phyloP scores from a whole-genome alignment of 2,329 filamentous ascomycete genomes.

The Cryoendolithus antarcticus region DNA sequence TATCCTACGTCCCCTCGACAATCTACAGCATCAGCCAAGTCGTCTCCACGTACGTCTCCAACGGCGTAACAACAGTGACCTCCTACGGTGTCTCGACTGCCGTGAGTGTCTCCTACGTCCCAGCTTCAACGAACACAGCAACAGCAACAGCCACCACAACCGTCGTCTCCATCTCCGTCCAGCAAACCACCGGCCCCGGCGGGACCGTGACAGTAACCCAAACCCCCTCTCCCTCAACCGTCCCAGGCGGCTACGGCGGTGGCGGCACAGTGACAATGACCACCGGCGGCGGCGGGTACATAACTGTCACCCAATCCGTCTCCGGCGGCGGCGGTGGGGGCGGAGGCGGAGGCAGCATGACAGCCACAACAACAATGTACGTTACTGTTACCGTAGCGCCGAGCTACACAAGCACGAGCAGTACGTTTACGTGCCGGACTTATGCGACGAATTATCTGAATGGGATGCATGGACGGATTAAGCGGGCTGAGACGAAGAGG shows the following conservation, averaged over 20 bases:
- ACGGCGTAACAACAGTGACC: constrained; percentile 13
- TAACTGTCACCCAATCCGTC: constrained; percentile 10
- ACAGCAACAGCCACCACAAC: constrained; percentile 14
- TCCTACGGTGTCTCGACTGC: constrained; percentile 18
- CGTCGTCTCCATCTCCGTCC: constrained; percentile 8
- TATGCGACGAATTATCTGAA: constrained; percentile 19
- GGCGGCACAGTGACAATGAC: constrained; percentile 10
- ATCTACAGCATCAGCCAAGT: constrained; percentile 15
- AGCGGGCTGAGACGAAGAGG: constrained; percentile 8
- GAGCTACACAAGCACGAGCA: constrained; percentile 6
- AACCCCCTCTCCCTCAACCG: too few relatives aligned
- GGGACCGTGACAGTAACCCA: constrained; percentile 3
- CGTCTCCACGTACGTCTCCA: constrained; percentile 14
- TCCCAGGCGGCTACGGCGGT: constrained; percentile 21
- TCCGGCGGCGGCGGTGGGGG: constrained; percentile 3
- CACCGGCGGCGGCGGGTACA: constrained; percentile 9
- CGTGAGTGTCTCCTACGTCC: constrained; percentile 12
- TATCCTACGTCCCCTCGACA: constrained; percentile 12
- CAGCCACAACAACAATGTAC: constrained; percentile 8
- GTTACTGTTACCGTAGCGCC: constrained; percentile 4
- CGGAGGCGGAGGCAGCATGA: constrained; percentile 2
- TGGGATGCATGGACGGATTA: constrained; percentile 9
- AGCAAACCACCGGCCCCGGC: constrained; percentile 4
- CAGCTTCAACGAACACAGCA: constrained; percentile 12
- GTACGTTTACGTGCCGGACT: constrained; percentile 15